Base-by-base conservation (phyloP, 129 eudicot genomes). In the Ambrosia trifida region DNA sequence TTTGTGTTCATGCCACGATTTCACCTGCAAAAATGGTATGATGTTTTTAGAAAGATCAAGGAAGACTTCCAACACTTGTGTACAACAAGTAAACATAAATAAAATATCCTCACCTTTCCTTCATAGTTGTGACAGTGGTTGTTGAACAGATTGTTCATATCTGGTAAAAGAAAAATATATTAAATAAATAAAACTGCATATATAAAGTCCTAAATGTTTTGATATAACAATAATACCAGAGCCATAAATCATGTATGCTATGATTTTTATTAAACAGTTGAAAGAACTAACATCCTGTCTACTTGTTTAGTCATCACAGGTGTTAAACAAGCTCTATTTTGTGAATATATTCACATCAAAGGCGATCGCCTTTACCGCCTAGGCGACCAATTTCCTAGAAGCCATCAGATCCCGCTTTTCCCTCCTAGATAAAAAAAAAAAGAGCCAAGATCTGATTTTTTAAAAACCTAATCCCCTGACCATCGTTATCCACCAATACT, bases 131-230 rank as follows among this genome's bases (percentile, higher is more conserved):
- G 85, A 76, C 99, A 90, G 43, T 84, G 87, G 38, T 80, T 89
- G 83, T 89, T 90, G 84, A 87, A 94, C 68, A 84, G 50, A 13
- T 86, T 84, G 73, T 94, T 90, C 69, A 94, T 84, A 61, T 94
- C 99, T 94, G 94, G 70, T 78, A 31, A 67, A 78, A 46, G 31
- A 20, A 47, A 20, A 64, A 53, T 45, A 58, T 43, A 62, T 24
- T 38, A 71, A 35, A 31, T 54, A 64, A 20, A 66, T 19, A 56
- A 53, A 49, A 16, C 36, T 17, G 28, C 40, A 30, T 38, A 51
- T 16, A n/a, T 50, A 4, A 74, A 51, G 53, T 40, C 45, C 14
- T 28, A 10, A 1, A 74, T 24, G 54, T 63, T 49, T 5, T 62
- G 32, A 1, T 40, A 28, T 11, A 40, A 74, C 24, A 30, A 19